phyloP scores from a whole-genome alignment of 139 green algal species.

The Spirogloea muscicola region DNA sequence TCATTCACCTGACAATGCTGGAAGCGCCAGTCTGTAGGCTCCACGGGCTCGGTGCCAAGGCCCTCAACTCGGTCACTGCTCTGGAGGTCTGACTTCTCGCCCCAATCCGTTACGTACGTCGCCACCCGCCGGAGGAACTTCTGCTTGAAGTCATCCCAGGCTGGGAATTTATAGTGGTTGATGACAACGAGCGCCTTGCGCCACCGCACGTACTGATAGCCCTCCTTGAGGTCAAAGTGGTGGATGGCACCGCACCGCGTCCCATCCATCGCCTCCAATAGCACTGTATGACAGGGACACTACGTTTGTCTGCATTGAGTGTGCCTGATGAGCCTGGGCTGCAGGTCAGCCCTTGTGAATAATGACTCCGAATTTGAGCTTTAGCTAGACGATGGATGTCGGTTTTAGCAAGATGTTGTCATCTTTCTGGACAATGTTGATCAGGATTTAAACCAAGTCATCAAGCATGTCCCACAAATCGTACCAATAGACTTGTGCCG shows the following conservation, averaged over 20 bases:
- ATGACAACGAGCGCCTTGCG: too few species aligned
- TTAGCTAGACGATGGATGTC: too few species aligned
- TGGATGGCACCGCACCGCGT: not conserved
- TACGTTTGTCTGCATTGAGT: too few species aligned
- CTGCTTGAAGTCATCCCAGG: conserved; percentile 17
- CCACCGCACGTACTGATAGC: not conserved
- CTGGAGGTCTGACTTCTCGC: not conserved
- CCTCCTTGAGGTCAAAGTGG: conserved; percentile 13
- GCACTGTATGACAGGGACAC: too few species aligned
- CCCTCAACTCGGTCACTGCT: not conserved
- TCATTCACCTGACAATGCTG: conserved; percentile 13
- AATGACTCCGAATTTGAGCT: too few species aligned
- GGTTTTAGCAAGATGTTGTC: too few species aligned
- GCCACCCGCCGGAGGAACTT: conserved; percentile 20
- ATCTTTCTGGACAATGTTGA: too few species aligned
- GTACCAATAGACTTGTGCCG: conserved; percentile 31
- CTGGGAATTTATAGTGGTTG: conserved; percentile 34
- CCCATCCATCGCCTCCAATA: not conserved
- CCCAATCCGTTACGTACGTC: conserved; percentile 21
- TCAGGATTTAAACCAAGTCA: too few species aligned
- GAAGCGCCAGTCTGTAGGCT: conserved; percentile 9
- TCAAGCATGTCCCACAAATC: too few species aligned
- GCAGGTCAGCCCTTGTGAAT: too few species aligned
- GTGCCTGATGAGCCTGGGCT: too few species aligned
- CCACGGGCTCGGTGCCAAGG: conserved; percentile 3